Evolutionary conservation across 345 rosid genomes (phyloP).

Genomic region (Lenwebbia sp.): DNA sequence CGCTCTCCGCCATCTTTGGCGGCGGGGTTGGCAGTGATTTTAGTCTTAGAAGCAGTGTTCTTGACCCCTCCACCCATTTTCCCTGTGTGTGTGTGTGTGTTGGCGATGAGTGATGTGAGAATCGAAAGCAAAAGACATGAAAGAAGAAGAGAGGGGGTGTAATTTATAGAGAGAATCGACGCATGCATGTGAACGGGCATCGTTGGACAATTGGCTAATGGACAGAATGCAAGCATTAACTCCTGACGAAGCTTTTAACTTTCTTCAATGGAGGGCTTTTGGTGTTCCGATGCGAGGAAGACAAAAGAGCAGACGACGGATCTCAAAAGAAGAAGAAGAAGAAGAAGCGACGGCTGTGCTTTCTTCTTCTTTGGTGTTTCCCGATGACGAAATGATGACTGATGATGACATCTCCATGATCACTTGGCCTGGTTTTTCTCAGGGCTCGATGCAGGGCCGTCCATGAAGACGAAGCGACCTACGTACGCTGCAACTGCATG

Average conservation of each 20-base stretch:
- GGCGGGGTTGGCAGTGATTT: neutral
- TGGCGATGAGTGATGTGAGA: neutral
- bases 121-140: neutral
- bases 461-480: neutral
- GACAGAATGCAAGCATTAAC: neutral
- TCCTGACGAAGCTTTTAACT: neutral
- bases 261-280: neutral
- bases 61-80: neutral
- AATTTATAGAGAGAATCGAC: neutral
- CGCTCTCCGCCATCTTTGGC: neutral
- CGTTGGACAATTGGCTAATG: neutral
- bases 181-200: neutral
- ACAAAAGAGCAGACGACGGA: neutral
- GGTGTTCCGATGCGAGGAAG: neutral
- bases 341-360: neutral
- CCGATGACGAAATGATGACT: neutral
- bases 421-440: neutral
- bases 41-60: neutral
- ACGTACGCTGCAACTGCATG: neutral
- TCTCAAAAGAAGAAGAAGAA: neutral
- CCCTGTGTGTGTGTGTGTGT: neutral
- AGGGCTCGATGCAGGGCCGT: neutral
- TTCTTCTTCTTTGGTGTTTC: neutral
- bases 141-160: neutral
- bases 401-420: neutral